Conservation (phyloP, 495 filamentous ascomycete species). For the Neurospora terricola region DNA sequence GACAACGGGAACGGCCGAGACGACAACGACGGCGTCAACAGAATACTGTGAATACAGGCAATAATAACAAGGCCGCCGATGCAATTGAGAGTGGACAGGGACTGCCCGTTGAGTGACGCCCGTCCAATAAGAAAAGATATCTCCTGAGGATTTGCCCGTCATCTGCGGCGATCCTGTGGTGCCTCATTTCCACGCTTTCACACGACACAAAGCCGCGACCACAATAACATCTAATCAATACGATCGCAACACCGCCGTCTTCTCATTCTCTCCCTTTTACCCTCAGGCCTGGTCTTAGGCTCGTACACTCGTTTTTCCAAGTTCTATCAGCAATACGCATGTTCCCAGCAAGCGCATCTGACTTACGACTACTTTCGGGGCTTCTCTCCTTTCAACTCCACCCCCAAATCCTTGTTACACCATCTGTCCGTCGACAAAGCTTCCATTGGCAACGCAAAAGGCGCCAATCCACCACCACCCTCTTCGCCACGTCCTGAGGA, state of each 20-base stretch:
- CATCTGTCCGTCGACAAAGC: neutral
- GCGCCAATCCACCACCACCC: neutral
- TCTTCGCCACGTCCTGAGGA: constrained; percentile 22
- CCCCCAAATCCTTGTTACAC: neutral
- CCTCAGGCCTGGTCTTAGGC: neutral
- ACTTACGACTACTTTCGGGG: neutral
- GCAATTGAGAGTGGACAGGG: neutral
- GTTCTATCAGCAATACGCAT: neutral
- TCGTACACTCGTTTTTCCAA: neutral
- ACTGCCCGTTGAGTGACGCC: neutral
- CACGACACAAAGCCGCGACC: neutral
- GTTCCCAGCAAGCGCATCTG: neutral
- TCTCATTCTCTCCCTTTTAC: neutral
- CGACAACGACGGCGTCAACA: neutral
- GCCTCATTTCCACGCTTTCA: neutral
- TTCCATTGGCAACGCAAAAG: neutral
- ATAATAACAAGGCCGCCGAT: neutral
- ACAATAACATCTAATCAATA: neutral
- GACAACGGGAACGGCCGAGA: too few species aligned
- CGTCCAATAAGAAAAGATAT: neutral
- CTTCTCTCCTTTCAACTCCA: neutral
- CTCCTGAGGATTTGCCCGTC: neutral
- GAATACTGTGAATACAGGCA: neutral
- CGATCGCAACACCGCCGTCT: neutral
- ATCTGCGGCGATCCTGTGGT: neutral